Percentiles rank a stretch among this genome's conserved stretches.
Conservation (phyloP, 2,329 filamentous ascomycete genomes). For the Magnaporthales sp. region DNA sequence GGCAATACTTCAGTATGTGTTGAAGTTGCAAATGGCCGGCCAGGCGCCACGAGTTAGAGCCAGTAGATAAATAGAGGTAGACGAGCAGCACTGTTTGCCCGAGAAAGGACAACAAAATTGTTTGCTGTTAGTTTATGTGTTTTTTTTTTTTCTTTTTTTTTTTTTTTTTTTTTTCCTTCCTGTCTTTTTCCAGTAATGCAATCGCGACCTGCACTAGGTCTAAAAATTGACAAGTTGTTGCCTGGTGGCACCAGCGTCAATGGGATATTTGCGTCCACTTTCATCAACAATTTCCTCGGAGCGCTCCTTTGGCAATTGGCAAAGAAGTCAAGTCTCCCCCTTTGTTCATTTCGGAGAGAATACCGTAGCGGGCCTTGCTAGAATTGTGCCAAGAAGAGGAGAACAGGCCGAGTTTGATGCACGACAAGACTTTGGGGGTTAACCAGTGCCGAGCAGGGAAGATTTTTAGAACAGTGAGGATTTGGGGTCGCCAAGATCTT, state of each 20-base stretch:
- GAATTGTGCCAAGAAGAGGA: background rate
- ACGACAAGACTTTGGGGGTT: background rate
- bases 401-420: background rate
- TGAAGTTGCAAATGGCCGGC: background rate
- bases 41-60: background rate
- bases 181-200: background rate
- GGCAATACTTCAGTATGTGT: background rate
- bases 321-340: background rate
- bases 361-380: background rate
- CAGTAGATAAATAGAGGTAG: background rate
- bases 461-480: background rate
- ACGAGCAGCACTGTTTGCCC: too few species aligned
- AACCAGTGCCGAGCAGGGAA: background rate
- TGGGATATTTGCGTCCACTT: background rate
- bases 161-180: too few species aligned
- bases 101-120: too few species aligned
- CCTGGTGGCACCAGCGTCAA: background rate
- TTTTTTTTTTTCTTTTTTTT: background rate
- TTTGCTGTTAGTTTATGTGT: too few species aligned
- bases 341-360: background rate
- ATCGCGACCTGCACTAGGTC: background rate
- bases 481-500: background rate
- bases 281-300: background rate
- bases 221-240: background rate
- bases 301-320: background rate